Evolutionary conservation across 2,329 filamentous ascomycete species (phyloP), one percentile per base, ranked within the genome.

Genomic region (Lecanicillium sp.): DNA sequence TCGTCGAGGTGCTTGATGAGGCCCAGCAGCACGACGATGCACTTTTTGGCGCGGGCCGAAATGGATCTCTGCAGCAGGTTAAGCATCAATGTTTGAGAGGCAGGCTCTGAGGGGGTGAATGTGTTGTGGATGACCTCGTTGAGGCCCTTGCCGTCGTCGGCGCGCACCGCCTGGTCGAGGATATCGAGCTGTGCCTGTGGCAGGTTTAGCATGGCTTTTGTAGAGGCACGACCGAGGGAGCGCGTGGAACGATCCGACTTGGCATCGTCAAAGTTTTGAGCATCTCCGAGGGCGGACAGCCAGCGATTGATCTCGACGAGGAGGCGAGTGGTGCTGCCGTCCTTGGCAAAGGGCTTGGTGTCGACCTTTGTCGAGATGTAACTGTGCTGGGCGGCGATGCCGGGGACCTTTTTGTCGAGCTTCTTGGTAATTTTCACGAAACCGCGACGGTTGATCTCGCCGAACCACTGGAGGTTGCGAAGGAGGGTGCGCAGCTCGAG

Each of bases 401-500:
- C 77, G 1, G 85, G 77, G 3, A 96, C 80, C 70, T 95, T 96
- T 71, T 98, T 98, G 69, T 98, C 93, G 38, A 96, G 73, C 69
- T 98, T 98, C 73, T 98, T 98, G 44, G 93, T 95, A 66, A 98
- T 98, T 71, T 98, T 98, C 65, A 94, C 81, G 61, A 98, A 98
- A 2, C 93, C 93, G 54, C 88, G 79, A 44, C 90, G 81, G 66
- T 98, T 98, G 60, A 97, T 91, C 68, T 97, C 91, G 42, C 90
- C 91, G 63, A 97, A 98, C 90, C 90, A 97, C 65, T 95, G 87
- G 44, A 98, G 73, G 60, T 97, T 97, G 51, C 93, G 80, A 56
- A 97, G 70, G 62, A 94, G 87, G 44, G 84, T 85, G 49, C 93
- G 81, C 51, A 97, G 75, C 67, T 98, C 93, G 26, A 97, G 78